Evolutionary conservation across 2,329 filamentous ascomycete genomes (phyloP), one percentile per base, ranked within the genome.

Genomic region (Helminthosporium solani): DNA sequence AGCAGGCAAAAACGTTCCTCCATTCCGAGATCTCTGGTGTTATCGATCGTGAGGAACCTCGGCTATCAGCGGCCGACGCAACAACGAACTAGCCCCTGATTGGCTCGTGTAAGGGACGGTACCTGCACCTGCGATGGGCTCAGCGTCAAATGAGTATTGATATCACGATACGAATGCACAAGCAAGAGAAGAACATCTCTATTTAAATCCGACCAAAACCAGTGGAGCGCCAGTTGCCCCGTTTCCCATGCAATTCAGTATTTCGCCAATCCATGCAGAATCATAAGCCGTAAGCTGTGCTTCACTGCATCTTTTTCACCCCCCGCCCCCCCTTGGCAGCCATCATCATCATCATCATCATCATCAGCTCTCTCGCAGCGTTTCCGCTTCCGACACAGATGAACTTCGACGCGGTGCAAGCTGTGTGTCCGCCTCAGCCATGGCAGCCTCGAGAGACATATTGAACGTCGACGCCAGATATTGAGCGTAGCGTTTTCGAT

Each of bases 381-480:
- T 62, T 53, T 68, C 64, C 16, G 66, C 66, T 50, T 70, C 66
- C 19, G 65, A 68, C 35, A 68, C 47, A 51, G 50, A 60, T 46
- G 65, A 68, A n/a, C 58, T 57, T 23, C 64, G 60, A 36, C 64
- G 64, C 40, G 67, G 67, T 31, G 60, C 63, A 25, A 71, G 58
- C 46, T 70, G 60, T 41, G 50, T 54, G 47, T 71, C 67, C 31
- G 67, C 64, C 50, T 71, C 68, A 36, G 59, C 64, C 49, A 70
- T 48, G 28, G 68, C 68, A 39, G 68, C 68, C 48, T 70, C 61
- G 44, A 68, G 60, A 44, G 62, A 68, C 56, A 71, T 70, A 50
- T 67, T 69, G 60, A 71, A 70, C 27, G 67, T 68, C 15, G 66
- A 63, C 23, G 67, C 67, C 36, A 71, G 64, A 49, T 71, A 71